phyloP scores from a whole-genome alignment of 345 rosid species.

The Jatropha curcas region DNA sequence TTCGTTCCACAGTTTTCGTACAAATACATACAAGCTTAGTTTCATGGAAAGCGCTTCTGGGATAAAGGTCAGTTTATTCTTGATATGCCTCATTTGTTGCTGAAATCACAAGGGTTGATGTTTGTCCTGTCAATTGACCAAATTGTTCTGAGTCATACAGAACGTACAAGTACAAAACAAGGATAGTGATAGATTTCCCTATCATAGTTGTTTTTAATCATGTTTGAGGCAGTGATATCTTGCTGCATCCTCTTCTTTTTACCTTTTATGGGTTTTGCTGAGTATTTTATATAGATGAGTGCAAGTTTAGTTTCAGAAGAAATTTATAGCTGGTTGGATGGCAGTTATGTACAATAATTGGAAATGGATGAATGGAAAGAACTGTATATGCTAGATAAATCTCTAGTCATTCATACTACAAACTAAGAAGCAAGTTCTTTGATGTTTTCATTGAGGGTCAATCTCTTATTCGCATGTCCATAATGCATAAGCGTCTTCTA shows the following conservation, averaged over 20 bases:
- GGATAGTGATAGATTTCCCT: background rate
- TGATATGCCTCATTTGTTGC: background rate
- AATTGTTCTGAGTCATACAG: background rate
- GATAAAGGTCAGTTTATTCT: conserved; percentile 59
- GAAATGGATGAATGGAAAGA: background rate
- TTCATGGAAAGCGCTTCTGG: conserved; percentile 98
- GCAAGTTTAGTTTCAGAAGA: background rate
- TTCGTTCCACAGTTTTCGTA: conserved; percentile 87
- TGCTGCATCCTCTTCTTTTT: background rate
- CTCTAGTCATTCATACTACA: too few relatives aligned
- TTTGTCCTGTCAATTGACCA: background rate
- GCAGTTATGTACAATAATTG: too few relatives aligned
- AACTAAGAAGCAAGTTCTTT: too few relatives aligned
- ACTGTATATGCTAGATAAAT: too few relatives aligned
- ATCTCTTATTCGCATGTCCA: too few relatives aligned
- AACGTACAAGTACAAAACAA: background rate
- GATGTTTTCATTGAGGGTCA: too few relatives aligned
- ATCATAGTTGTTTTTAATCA: background rate
- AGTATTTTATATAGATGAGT: background rate
- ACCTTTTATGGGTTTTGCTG: background rate
- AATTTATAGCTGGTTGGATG: background rate
- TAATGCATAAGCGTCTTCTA: too few relatives aligned
- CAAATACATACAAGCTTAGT: conserved; percentile 91
- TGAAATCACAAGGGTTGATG: background rate
- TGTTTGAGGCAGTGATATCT: background rate